Evolutionary conservation across 2,329 filamentous ascomycete genomes (phyloP).

Genomic region (Cordyceps farinosa): DNA sequence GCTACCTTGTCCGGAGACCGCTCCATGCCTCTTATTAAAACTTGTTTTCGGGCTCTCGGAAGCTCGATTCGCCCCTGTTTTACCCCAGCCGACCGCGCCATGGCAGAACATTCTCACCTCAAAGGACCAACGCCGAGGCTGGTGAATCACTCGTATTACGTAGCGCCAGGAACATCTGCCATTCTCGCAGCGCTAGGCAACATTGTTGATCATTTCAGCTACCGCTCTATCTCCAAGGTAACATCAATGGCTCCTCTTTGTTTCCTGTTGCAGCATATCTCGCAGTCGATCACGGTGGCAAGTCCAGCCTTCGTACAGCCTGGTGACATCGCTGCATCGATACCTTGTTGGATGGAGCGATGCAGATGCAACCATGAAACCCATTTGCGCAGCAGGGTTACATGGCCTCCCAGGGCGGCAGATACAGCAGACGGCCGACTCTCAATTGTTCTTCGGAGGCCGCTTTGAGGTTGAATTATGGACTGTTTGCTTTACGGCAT

Average conservation of each 20-base stretch:
- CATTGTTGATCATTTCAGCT: background rate
- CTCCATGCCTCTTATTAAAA: background rate
- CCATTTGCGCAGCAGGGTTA: background rate
- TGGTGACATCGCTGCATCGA: background rate
- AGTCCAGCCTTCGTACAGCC: background rate
- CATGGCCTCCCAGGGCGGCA: background rate
- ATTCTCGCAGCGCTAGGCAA: background rate
- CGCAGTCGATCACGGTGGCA: background rate
- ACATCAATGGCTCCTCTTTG: background rate
- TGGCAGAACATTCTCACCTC: background rate
- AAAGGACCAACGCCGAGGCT: background rate
- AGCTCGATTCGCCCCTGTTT: background rate
- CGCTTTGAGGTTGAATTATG: background rate
- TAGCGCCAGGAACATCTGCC: background rate
- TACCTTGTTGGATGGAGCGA: background rate
- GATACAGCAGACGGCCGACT: background rate
- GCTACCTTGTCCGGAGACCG: background rate
- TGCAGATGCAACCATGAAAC: background rate
- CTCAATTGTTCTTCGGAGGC: background rate
- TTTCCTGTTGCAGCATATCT: background rate
- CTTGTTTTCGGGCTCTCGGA: background rate
- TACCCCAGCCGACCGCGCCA: background rate
- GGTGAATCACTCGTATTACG: background rate
- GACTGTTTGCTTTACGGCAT: too few relatives aligned
- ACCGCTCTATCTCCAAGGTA: conserved; percentile 10